Conservation (phyloP, 345 rosid species). For the Schrenkiella parvula region DNA sequence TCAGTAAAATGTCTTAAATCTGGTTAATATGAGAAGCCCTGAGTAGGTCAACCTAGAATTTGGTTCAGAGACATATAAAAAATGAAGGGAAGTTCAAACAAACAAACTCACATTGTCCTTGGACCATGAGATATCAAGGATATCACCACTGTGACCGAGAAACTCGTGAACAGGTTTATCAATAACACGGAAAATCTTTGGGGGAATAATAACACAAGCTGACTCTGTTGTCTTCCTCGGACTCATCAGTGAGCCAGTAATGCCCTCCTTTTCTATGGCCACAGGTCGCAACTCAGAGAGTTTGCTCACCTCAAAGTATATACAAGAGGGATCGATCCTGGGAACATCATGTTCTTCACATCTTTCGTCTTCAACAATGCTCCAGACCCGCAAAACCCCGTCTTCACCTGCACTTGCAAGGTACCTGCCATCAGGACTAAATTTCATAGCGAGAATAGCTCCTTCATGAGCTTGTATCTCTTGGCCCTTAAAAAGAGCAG, state of each 20-base stretch:
- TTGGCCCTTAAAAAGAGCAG: slow-evolving; percentile 67
- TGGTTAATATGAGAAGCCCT: background rate
- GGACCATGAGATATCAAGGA: slow-evolving; percentile 83
- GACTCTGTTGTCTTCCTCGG: slow-evolving; percentile 66
- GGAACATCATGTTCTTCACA: slow-evolving; percentile 58
- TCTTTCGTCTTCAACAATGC: slow-evolving; percentile 64
- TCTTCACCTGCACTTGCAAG: slow-evolving; percentile 85
- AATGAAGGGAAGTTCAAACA: background rate
- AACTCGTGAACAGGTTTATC: slow-evolving; percentile 74
- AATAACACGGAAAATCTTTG: slow-evolving; percentile 64
- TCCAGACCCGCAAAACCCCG: slow-evolving; percentile 58
- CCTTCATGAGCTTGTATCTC: slow-evolving; percentile 78
- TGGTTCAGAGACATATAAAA: background rate
- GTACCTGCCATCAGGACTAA: slow-evolving; percentile 78
- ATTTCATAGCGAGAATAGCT: slow-evolving; percentile 64
- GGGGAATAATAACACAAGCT: slow-evolving; percentile 80
- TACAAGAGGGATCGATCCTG: slow-evolving; percentile 66
- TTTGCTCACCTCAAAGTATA: slow-evolving; percentile 70
- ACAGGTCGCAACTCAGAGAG: slow-evolving; percentile 66
- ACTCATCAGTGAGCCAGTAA: slow-evolving; percentile 42
- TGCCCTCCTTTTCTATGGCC: slow-evolving; percentile 48
- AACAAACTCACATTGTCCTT: slow-evolving; percentile 56
- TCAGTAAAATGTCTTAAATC: background rate
- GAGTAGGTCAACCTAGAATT: slow-evolving; percentile 7
- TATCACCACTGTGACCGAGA: slow-evolving; percentile 56